phyloP scores from a whole-genome alignment of 495 filamentous ascomycete genomes.

The Neurospora sp. region DNA sequence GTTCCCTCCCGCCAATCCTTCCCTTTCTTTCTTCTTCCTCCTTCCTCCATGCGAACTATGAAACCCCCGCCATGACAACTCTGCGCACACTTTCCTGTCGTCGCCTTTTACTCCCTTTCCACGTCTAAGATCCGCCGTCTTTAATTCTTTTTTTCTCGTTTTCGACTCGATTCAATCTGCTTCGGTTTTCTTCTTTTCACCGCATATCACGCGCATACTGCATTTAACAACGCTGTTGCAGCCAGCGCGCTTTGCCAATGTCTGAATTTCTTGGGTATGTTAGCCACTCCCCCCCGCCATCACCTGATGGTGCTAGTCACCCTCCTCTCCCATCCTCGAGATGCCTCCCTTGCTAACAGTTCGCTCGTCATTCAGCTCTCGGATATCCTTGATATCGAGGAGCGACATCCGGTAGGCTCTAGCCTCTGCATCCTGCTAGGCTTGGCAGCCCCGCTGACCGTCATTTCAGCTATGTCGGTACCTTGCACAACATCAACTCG shows the following conservation, averaged over 20 bases:
- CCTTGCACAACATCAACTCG: conserved; percentile 94
- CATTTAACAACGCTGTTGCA: neutral
- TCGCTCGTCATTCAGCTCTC: conserved; percentile 38
- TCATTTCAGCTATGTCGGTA: conserved; percentile 73
- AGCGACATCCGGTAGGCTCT: conserved; percentile 81
- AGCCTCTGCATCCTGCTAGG: neutral
- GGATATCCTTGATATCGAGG: conserved; percentile 87
- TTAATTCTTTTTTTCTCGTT: neutral
- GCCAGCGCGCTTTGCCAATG: conserved; percentile 18
- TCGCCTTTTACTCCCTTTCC: neutral
- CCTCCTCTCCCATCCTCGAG: neutral
- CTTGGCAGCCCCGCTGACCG: conserved; percentile 18
- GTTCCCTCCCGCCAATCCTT: neutral
- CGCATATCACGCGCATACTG: conserved; percentile 3
- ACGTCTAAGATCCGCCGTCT: neutral
- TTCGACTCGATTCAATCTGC: neutral
- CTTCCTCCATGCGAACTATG: conserved; percentile 4
- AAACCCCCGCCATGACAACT: conserved; percentile 2
- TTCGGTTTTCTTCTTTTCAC: neutral
- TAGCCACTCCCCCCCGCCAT: neutral
- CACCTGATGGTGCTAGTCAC: neutral
- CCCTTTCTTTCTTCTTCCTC: conserved; percentile 5
- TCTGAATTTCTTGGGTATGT: conserved; percentile 44
- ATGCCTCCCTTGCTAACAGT: conserved; percentile 14
- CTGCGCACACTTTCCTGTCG: neutral